phyloP scores from a whole-genome alignment of 768 basidiomycete genomes.

The Macrolepiota fuliginosa region DNA sequence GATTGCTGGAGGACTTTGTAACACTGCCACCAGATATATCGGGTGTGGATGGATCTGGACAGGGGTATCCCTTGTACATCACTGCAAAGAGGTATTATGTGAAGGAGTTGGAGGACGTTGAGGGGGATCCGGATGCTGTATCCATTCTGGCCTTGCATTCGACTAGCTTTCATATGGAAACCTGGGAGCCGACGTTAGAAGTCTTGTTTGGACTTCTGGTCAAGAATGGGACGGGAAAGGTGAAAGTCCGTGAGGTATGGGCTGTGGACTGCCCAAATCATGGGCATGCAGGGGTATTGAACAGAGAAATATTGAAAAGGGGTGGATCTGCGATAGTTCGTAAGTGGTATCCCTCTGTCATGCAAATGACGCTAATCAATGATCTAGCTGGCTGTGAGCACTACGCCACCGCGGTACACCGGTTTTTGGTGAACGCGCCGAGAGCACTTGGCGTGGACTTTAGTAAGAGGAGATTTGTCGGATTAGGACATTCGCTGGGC shows the following conservation, averaged over 20 bases:
- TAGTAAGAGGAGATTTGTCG: constrained; percentile 47
- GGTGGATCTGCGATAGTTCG: constrained; percentile 46
- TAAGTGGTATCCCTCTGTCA: constrained; percentile 24
- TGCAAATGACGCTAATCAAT: not conserved
- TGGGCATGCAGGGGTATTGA: constrained; percentile 56
- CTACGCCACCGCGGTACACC: constrained; percentile 58
- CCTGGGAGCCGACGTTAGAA: constrained; percentile 61
- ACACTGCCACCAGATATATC: constrained; percentile 12
- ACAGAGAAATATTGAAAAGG: constrained; percentile 41
- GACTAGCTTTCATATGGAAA: constrained; percentile 75
- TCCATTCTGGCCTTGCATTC: constrained; percentile 66
- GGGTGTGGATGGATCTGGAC: not conserved
- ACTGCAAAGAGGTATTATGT: constrained; percentile 60
- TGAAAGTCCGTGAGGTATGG: constrained; percentile 59
- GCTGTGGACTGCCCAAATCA: constrained; percentile 73
- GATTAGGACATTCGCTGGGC: constrained; percentile 69
- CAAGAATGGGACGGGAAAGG: constrained; percentile 13
- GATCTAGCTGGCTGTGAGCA: constrained; percentile 58
- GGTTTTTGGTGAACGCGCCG: constrained; percentile 42
- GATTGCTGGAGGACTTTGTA: constrained; percentile 3
- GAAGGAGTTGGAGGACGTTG: constrained; percentile 30
- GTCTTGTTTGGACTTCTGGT: constrained; percentile 38
- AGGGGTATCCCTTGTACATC: constrained; percentile 43
- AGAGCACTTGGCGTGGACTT: constrained; percentile 46
- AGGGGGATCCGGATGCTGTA: constrained; percentile 37